Percentiles rank a stretch among this genome's conserved stretches.
Conservation (phyloP, 2,329 filamentous ascomycete genomes). For the Acrodontium crateriforme region DNA sequence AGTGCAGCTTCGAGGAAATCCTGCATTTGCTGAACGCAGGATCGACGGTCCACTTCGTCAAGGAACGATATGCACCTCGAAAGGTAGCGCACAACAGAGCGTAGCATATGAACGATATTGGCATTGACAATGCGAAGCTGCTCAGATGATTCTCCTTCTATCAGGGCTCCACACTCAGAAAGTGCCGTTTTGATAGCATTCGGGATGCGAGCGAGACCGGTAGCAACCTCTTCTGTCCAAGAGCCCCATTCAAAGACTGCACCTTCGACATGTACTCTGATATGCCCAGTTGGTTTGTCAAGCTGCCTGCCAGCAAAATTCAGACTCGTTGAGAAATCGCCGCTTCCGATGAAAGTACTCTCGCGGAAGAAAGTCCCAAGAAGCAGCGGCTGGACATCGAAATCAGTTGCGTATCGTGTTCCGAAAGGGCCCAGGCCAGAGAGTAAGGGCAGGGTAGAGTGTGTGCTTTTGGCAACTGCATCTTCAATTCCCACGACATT, state of each 20-base stretch:
- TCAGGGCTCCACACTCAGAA: neutral
- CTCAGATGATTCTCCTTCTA: too few relatives aligned
- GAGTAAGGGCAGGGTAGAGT: constrained; percentile 7
- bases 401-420: constrained; percentile 37
- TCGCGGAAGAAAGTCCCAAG: constrained; percentile 42
- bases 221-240: constrained; percentile 43
- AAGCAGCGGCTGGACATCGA: constrained; percentile 37
- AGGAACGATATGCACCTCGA: constrained; percentile 37
- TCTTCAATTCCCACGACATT: constrained; percentile 2
- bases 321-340: constrained; percentile 36
- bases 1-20: neutral
- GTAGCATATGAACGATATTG: constrained; percentile 21
- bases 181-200: constrained; percentile 17
- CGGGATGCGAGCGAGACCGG: constrained; percentile 28
- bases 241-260: constrained; percentile 31
- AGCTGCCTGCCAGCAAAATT: constrained; percentile 29
- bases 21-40: constrained; percentile 28
- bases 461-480: constrained; percentile 1
- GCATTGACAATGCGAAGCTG: constrained; percentile 2
- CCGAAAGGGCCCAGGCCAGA: constrained; percentile 36
- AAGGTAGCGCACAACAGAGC: constrained; percentile 36
- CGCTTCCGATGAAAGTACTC: constrained; percentile 44
- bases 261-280: constrained; percentile 24
- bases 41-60: constrained; percentile 39
- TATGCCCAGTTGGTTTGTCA: constrained; percentile 3